Percentiles rank a stretch among this genome's conserved stretches.
Conservation (phyloP, 169 alveolate genomes). For the Eimeria acervulina region DNA sequence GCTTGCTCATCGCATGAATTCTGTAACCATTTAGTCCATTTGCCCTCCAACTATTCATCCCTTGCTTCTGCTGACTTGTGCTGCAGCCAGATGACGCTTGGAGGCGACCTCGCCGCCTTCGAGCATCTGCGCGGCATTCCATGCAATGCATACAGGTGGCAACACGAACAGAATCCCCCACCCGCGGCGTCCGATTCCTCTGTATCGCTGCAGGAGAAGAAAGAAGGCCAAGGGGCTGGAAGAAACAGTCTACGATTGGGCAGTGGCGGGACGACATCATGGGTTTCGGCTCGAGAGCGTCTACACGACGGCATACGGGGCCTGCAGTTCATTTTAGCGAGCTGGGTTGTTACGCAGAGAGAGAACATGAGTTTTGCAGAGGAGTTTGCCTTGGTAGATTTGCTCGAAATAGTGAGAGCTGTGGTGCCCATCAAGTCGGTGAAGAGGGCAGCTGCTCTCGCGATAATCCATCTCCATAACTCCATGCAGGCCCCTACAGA, state of each 20-base stretch:
- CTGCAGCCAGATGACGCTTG: constrained; percentile 59
- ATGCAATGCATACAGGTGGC: constrained; percentile 28
- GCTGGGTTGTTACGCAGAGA: constrained; percentile 48
- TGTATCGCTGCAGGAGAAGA: not conserved
- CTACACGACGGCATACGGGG: constrained; percentile 62
- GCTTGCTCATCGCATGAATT: not conserved
- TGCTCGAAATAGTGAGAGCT: constrained; percentile 53
- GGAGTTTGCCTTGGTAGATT: constrained; percentile 46
- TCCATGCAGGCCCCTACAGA: not conserved
- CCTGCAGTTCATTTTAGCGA: constrained; percentile 53
- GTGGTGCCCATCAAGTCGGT: constrained; percentile 23
- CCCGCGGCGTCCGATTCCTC: not conserved
- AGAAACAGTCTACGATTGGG: not conserved
- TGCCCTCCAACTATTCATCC: not conserved
- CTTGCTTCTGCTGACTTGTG: not conserved
- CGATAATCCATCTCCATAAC: constrained; percentile 28
- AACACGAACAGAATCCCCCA: not conserved
- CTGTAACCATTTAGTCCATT: not conserved
- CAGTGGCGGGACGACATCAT: not conserved
- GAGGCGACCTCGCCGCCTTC: constrained; percentile 2
- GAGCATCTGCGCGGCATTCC: constrained; percentile 70
- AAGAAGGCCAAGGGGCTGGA: not conserved
- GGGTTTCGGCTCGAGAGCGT: not conserved
- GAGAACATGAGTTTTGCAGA: constrained; percentile 57
- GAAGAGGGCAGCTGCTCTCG: constrained; percentile 39